Evolutionary conservation across 2,329 filamentous ascomycete species (phyloP).

Genomic region (Claviceps digitariae): DNA sequence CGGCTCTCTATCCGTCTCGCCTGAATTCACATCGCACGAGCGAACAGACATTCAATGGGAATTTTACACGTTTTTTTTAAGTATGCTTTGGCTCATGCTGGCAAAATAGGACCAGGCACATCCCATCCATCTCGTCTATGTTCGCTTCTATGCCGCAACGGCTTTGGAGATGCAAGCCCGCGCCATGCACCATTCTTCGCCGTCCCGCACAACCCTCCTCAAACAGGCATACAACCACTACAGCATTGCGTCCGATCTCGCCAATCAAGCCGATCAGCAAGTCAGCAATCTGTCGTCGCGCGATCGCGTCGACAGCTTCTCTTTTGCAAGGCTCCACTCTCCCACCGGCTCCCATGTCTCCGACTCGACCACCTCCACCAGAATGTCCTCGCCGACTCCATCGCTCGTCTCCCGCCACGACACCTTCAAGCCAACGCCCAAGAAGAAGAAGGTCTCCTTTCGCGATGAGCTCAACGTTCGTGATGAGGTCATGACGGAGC

Average conservation of each 20-base stretch:
- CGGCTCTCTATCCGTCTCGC: not conserved
- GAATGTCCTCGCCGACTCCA: constrained; percentile 32
- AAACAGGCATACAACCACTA: constrained; percentile 40
- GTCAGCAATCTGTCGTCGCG: constrained; percentile 26
- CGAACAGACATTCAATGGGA: too few species aligned
- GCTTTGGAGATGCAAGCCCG: constrained; percentile 43
- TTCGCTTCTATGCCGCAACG: constrained; percentile 49
- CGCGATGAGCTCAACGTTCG: constrained; percentile 18
- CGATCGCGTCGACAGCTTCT: constrained; percentile 22
- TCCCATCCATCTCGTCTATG: constrained; percentile 42
- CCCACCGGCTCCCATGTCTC: constrained; percentile 34
- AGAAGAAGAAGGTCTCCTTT: constrained; percentile 28
- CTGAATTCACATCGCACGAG: too few species aligned
- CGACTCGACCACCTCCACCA: constrained; percentile 27
- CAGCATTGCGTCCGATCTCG: constrained; percentile 31
- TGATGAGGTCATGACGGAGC: constrained; percentile 24
- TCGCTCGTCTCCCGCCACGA: constrained; percentile 16
- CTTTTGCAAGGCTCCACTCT: constrained; percentile 29
- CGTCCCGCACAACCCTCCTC: constrained; percentile 33
- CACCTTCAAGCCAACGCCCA: constrained; percentile 9
- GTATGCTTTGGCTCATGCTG: too few species aligned
- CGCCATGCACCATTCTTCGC: constrained; percentile 30
- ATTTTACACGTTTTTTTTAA: not conserved
- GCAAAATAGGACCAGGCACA: constrained; percentile 25
- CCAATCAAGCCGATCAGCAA: constrained; percentile 30